A percentile compares a stretch with the other conserved stretches of the same genome.
Conservation (phyloP, 1,139 yeast genomes). For the Yamadazyma dushanensis region DNA sequence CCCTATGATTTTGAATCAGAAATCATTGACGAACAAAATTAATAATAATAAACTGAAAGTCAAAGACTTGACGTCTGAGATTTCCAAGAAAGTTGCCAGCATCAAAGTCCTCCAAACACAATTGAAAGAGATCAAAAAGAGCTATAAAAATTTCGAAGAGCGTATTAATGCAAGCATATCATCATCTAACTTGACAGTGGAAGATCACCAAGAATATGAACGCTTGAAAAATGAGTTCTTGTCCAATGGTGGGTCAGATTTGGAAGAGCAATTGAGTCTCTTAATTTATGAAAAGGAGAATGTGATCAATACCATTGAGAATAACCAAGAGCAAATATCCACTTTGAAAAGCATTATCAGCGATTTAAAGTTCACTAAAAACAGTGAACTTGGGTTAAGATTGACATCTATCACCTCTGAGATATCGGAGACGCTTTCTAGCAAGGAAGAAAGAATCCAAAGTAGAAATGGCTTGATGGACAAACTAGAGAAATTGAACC, state of each 20-base stretch:
- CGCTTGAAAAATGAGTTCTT: conserved; percentile 57
- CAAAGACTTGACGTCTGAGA: conserved; percentile 53
- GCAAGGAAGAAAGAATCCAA: conserved; percentile 43
- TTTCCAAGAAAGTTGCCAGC: conserved; percentile 48
- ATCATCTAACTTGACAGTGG: conserved; percentile 43
- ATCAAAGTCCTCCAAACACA: conserved; percentile 48
- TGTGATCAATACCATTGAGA: conserved; percentile 36
- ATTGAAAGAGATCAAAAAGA: conserved; percentile 43
- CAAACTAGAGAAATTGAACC: conserved; percentile 45
- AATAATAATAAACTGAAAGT: conserved; percentile 51
- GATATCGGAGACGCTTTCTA: conserved; percentile 32
- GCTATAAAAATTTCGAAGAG: conserved; percentile 46
- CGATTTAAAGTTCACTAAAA: conserved; percentile 30
- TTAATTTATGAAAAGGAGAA: conserved; percentile 48
- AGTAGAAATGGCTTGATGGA: conserved; percentile 41
- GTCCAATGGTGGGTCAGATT: conserved; percentile 55
- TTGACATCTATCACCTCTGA: conserved; percentile 34
- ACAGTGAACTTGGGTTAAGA: conserved; percentile 32
- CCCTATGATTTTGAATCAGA: conserved; percentile 58
- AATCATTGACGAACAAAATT: conserved; percentile 48
- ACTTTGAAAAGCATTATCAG: conserved; percentile 41
- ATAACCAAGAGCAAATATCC: conserved; percentile 44
- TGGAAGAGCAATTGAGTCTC: conserved; percentile 51
- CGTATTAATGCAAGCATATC: conserved; percentile 24
- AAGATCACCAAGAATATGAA: conserved; percentile 62